A percentile compares a stretch with the other conserved stretches of the same genome.
These are phyloP conservation scores for Celoporthe dispersa DNA, from an alignment of 2,329 filamentous ascomycete genomes.

Conservation along the genomic window DNA sequence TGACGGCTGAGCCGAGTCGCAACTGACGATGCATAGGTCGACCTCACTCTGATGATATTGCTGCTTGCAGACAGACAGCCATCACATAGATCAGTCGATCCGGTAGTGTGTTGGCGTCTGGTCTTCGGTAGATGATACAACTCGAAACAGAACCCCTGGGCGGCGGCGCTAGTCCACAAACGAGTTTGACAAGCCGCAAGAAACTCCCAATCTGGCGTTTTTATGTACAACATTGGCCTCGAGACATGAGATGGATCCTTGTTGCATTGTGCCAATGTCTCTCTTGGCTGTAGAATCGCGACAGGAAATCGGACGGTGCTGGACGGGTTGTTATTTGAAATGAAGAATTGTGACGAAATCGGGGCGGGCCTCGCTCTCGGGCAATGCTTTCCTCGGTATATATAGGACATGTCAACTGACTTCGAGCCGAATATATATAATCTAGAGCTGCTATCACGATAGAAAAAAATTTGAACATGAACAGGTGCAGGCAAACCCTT, in stretches of 20 bases:
- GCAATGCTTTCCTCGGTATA: not conserved
- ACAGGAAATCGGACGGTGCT: not conserved
- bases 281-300: not conserved
- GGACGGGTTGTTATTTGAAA: not conserved
- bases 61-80: not conserved
- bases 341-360: not conserved
- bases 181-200: slow-evolving; percentile 3
- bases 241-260: not conserved
- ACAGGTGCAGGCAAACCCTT: not conserved
- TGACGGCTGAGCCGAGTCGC: not conserved
- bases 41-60: not conserved
- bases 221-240: not conserved
- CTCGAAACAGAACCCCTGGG: not conserved
- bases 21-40: not conserved
- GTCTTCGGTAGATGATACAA: not conserved
- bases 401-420: not conserved
- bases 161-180: not conserved
- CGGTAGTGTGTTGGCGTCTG: not conserved
- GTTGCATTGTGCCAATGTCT: not conserved
- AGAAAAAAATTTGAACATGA: not conserved
- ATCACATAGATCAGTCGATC: not conserved
- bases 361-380: not conserved
- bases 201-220: not conserved
- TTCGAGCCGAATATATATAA: not conserved
- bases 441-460: not conserved